Evolutionary conservation across 108 stramenopile genomes (phyloP).

Genomic region (Mediolabrus comicus): DNA sequence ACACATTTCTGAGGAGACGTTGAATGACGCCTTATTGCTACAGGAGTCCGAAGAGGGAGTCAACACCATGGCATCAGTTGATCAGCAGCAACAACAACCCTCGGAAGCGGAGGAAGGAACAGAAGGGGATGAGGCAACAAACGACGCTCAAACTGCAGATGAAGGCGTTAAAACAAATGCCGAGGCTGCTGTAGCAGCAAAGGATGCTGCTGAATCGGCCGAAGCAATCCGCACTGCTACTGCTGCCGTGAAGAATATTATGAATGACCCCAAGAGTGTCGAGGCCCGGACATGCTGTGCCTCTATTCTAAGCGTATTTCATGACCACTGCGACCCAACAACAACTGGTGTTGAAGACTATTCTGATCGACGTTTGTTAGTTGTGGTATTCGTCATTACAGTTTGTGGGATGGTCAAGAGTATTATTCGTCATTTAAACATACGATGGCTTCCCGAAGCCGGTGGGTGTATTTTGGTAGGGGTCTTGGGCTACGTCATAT

Average conservation of each 20-base stretch:
- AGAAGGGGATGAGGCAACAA: constrained; percentile 10
- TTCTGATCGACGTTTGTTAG: constrained; percentile 72
- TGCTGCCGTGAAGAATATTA: constrained; percentile 56
- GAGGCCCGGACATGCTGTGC: constrained; percentile 86
- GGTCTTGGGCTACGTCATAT: constrained; percentile 67
- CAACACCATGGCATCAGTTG: constrained; percentile 17
- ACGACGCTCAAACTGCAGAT: not conserved
- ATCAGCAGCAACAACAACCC: constrained; percentile 2
- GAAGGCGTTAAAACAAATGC: not conserved
- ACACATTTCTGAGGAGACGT: constrained; percentile 59
- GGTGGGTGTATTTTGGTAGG: constrained; percentile 88
- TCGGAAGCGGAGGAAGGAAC: constrained; percentile 2
- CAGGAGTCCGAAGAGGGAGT: constrained; percentile 32
- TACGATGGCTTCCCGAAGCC: constrained; percentile 88
- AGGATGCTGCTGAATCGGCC: constrained; percentile 50
- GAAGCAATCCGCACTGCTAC: constrained; percentile 62
- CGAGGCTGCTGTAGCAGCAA: constrained; percentile 44
- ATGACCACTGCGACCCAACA: constrained; percentile 83
- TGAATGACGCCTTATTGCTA: constrained; percentile 64
- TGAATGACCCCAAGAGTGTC: constrained; percentile 72
- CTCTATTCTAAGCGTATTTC: constrained; percentile 82
- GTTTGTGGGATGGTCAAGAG: constrained; percentile 86
- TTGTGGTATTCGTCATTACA: constrained; percentile 81
- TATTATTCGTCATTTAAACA: constrained; percentile 79
- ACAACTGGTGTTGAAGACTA: constrained; percentile 67